Base-by-base conservation (phyloP, 805 yeast genomes). In the Lipomyces spencermartinsiae region DNA sequence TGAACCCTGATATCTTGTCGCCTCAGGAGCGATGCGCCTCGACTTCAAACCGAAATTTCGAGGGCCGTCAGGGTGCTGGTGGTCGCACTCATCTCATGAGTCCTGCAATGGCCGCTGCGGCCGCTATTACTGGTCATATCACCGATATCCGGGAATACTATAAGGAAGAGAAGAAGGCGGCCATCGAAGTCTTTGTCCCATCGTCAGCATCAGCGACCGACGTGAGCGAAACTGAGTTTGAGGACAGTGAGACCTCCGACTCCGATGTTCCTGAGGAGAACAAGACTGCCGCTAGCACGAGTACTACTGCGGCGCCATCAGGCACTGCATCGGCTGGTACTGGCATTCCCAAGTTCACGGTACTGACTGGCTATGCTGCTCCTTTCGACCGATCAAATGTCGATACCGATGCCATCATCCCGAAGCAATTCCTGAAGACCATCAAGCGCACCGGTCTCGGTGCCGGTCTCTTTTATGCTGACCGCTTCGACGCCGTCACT, bases 101-200 rank as follows among this genome's bases (percentile, higher is more conserved):
- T 14, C 99, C 99, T 53, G 97, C 97, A 29, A 95, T 95, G 99
- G 99, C 99, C 59, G 99, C 99, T 39, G 98, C 98, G 25, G 98
- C 99, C 22, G 97, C 93, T 75, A 89, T 95, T 74, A 86, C 85
- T 65, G 99, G 99, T 73, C 92, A 89, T 76, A 89, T 95, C 76
- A 85, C 91, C 58, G 99, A 95, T 78, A 93, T 93, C 74, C 89
- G 99, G 81, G 89, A 91, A 65, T 87, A 68, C 90, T 86, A 80
- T 82, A 84, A 70, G 85, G 81, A 57, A 76, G 84, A 71, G 86
- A 84, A 72, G 89, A 87, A 75, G 78, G 80, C 64, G 88, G 96
- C 86, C 69, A 81, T 92, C 72, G 78, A 78, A 58, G 77, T 87
- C 59, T 78, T 76, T 60, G 67, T 68, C 7, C 69, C 70, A 25